phyloP scores from a whole-genome alignment of 129 eudicot species.

The Flaveria robusta region DNA sequence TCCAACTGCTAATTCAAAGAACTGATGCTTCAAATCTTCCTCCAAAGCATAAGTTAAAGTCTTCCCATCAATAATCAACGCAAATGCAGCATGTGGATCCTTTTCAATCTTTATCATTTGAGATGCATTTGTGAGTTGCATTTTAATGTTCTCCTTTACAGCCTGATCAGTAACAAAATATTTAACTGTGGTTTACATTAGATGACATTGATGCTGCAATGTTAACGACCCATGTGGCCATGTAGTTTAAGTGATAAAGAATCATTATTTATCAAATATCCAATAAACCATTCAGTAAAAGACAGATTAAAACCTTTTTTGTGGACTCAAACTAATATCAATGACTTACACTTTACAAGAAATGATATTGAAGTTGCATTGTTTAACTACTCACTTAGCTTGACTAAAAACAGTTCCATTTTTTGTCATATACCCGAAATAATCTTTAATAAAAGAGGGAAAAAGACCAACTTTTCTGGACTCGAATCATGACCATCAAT shows the following conservation, averaged over 20 bases:
- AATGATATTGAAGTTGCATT: not conserved
- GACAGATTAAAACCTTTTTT: not conserved
- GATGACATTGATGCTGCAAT: slow-evolving; percentile 3
- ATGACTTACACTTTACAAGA: not conserved
- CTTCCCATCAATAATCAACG: slow-evolving; percentile 96
- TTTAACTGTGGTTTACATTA: not conserved
- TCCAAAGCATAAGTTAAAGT: slow-evolving; percentile 76
- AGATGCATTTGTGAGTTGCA: slow-evolving; percentile 79
- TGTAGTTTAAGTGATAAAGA: not conserved
- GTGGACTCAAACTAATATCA: not conserved
- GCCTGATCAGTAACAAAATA: slow-evolving; percentile 49
- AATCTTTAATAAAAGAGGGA: not conserved
- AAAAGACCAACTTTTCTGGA: not conserved
- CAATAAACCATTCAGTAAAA: not conserved
- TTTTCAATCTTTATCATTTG: slow-evolving; percentile 92
- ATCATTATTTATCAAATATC: not conserved
- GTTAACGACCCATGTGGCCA: slow-evolving; percentile 7
- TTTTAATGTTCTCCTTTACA: slow-evolving; percentile 66
- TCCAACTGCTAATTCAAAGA: slow-evolving; percentile 74
- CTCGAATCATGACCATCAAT: slow-evolving; percentile 9
- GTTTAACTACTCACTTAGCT: not conserved
- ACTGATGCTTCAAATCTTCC: slow-evolving; percentile 78
- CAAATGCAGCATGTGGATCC: slow-evolving; percentile 95
- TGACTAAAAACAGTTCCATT: not conserved
- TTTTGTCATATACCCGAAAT: not conserved